Percentiles rank a stretch among this genome's conserved stretches.
phyloP scores from a whole-genome alignment of 148 eudicot species.

The Rhododendron henanense region DNA sequence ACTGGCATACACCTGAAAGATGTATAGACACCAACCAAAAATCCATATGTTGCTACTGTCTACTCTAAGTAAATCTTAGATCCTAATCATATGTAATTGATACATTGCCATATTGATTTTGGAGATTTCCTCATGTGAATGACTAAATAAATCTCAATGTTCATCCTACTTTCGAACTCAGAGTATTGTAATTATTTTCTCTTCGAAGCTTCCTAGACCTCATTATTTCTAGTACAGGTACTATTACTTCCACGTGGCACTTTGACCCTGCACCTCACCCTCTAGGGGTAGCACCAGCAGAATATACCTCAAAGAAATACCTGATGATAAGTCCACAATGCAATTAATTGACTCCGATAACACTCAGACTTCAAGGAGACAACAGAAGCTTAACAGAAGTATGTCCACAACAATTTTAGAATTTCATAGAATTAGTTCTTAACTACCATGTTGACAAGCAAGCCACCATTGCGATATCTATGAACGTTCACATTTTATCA shows the following conservation, averaged over 20 bases:
- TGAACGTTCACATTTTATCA: not conserved
- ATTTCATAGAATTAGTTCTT: not conserved
- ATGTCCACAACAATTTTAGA: not conserved
- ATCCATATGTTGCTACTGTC: not conserved
- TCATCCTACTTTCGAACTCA: not conserved
- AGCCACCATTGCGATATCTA: not conserved
- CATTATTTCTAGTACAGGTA: not conserved
- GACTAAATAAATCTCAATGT: not conserved
- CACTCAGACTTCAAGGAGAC: not conserved
- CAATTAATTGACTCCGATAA: not conserved
- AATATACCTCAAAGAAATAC: not conserved
- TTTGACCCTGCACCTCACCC: not conserved
- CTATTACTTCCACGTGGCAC: not conserved
- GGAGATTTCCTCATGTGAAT: not conserved
- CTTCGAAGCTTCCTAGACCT: not conserved
- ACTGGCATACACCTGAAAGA: not conserved
- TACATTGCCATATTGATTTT: not conserved
- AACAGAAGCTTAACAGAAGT: not conserved
- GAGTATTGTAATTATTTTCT: not conserved
- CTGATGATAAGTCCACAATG: not conserved
- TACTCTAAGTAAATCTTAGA: not conserved
- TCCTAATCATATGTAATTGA: not conserved
- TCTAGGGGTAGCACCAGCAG: not conserved
- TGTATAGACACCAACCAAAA: not conserved
- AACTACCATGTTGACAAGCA: not conserved